Conservation (phyloP, 305 asterid species). For the Fraxinus sp. region DNA sequence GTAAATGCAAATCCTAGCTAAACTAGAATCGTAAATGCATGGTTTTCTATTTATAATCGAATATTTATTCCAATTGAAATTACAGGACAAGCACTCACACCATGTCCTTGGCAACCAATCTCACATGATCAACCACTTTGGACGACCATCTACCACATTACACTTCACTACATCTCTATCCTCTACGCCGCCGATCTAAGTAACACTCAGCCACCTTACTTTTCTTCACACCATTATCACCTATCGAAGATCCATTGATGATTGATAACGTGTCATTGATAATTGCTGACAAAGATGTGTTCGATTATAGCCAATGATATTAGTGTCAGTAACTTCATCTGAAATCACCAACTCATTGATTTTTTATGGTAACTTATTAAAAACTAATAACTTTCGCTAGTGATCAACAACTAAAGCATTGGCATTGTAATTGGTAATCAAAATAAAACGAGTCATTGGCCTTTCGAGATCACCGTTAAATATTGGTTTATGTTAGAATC, state of each 20-base stretch:
- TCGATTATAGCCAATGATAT: not conserved
- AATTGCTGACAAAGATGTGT: not conserved
- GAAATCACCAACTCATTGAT: too few relatives aligned
- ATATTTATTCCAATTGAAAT: too few relatives aligned
- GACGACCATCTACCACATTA: not conserved
- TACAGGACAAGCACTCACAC: too few relatives aligned
- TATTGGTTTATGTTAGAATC: too few relatives aligned
- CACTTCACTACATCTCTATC: not conserved
- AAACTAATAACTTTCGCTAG: too few relatives aligned
- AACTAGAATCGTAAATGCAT: too few relatives aligned
- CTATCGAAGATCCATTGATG: not conserved
- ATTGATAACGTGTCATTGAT: too few relatives aligned
- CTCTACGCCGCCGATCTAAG: not conserved
- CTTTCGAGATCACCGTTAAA: not conserved
- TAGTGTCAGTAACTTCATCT: too few relatives aligned
- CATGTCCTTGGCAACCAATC: not conserved
- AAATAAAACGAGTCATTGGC: not conserved
- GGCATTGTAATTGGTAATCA: not conserved
- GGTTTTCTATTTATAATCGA: too few relatives aligned
- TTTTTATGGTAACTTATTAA: not conserved
- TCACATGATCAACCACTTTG: not conserved
- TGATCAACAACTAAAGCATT: not conserved
- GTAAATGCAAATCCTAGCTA: too few relatives aligned
- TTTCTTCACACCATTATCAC: not conserved
- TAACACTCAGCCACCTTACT: not conserved